Evolutionary conservation across 2,329 filamentous ascomycete species (phyloP).

Genomic region (Scopulariopsis brevicaulis): DNA sequence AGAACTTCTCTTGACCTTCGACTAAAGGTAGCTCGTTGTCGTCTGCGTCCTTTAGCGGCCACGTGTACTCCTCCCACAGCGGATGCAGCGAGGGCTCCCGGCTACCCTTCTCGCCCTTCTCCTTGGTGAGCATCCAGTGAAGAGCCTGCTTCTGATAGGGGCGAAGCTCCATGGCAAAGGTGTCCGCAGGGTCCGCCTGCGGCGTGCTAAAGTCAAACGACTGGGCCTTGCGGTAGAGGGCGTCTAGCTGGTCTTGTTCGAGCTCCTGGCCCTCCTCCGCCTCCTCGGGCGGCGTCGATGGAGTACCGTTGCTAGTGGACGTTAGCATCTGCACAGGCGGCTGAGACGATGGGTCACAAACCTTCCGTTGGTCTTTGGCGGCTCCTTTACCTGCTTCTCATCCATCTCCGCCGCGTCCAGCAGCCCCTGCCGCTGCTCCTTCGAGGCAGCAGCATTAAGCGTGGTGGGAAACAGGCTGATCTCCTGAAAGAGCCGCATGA

Average conservation of each 20-base stretch:
- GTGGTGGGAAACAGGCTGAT: slow-evolving; percentile 70
- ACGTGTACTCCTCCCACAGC: slow-evolving; percentile 90
- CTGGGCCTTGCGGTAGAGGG: slow-evolving; percentile 89
- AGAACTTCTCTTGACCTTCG: slow-evolving; percentile 62
- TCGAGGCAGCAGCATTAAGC: slow-evolving; percentile 62
- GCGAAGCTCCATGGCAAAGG: slow-evolving; percentile 72
- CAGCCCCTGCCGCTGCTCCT: slow-evolving; percentile 72
- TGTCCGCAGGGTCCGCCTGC: slow-evolving; percentile 69
- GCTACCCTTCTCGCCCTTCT: slow-evolving; percentile 63
- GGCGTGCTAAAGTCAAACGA: slow-evolving; percentile 93
- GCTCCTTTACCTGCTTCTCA: slow-evolving; percentile 59
- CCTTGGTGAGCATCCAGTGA: slow-evolving; percentile 93
- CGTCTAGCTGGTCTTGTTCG: slow-evolving; percentile 90
- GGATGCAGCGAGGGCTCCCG: slow-evolving; percentile 85
- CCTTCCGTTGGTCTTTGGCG: slow-evolving; percentile 2
- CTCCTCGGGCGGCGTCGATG: slow-evolving; percentile 37
- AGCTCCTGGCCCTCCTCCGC: slow-evolving; percentile 81
- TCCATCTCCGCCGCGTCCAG: slow-evolving; percentile 80
- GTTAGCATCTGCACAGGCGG: background rate
- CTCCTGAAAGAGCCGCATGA: slow-evolving; percentile 84
- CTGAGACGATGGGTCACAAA: background rate
- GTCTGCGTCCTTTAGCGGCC: slow-evolving; percentile 80
- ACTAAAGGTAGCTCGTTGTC: slow-evolving; percentile 61
- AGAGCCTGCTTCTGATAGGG: slow-evolving; percentile 94
- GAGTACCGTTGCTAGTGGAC: background rate